Conservation (phyloP, 345 rosid genomes). For the Boechera retrofracta region DNA sequence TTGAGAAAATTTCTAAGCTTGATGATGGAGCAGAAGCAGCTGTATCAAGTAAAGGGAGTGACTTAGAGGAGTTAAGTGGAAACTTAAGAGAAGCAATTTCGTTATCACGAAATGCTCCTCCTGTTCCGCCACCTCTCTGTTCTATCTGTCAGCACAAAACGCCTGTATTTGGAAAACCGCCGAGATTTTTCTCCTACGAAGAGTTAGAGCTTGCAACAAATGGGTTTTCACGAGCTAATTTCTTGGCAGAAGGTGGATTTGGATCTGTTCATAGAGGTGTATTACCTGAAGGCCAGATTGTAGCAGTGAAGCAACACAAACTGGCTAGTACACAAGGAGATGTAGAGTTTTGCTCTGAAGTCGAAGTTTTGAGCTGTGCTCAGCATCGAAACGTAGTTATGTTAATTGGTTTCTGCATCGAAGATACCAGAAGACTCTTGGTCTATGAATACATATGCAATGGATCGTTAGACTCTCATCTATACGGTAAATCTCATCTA, state of each 20-base stretch:
- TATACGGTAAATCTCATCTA: conserved; percentile 50
- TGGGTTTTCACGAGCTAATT: conserved; percentile 53
- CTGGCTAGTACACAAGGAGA: conserved; percentile 58
- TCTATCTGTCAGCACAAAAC: conserved; percentile 62
- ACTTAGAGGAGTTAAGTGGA: conserved; percentile 65
- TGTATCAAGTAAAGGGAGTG: conserved; percentile 53
- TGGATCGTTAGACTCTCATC: conserved; percentile 67
- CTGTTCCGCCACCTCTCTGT: conserved; percentile 63
- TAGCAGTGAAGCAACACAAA: conserved; percentile 68
- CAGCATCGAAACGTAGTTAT: conserved; percentile 72
- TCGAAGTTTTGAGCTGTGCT: conserved; percentile 69
- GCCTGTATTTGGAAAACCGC: conserved; percentile 57
- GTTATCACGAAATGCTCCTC: conserved; percentile 62
- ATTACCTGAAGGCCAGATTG: conserved; percentile 58
- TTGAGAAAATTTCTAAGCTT: conserved; percentile 39
- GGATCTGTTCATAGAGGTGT: conserved; percentile 63
- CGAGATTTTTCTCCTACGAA: conserved; percentile 52
- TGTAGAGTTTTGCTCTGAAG: conserved; percentile 68
- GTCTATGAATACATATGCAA: conserved; percentile 71
- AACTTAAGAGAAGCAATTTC: conserved; percentile 78
- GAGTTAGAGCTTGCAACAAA: conserved; percentile 61
- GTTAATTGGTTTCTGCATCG: conserved; percentile 69
- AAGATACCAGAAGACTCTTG: conserved; percentile 59
- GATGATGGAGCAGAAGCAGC: conserved; percentile 59
- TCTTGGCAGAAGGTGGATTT: conserved; percentile 65